Base-by-base conservation (phyloP, 176 grass and related monocot genomes). In the Areca catechu region DNA sequence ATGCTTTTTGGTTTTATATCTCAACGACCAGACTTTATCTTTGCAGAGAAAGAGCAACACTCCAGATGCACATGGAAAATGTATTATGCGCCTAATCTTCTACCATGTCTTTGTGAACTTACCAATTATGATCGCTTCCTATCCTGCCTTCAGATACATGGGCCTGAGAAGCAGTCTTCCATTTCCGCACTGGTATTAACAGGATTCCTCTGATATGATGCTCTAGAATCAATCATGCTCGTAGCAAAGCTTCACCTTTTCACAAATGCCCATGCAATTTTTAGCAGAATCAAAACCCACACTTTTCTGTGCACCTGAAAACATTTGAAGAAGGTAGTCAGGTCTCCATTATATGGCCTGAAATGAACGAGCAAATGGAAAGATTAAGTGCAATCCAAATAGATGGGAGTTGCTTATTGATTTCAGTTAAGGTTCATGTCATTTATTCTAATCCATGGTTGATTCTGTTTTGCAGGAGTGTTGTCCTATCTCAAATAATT, bases 151-250 rank as follows among this genome's bases (percentile, higher is more conserved):
- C 63, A 53, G 63, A 54, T 54, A 30, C 23, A 67, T 67, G 50
- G 63, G 63, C 53, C 63, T 67, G 17, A 53, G 24, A 34, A 54
- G 63, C 51, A 67, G 63, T 37, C 63, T 67, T 67, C 63, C 63
- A 20, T 67, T 67, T n/a, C 63, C 63, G 19, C 50, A 29, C 24
- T 67, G 63, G 63, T 67, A 67, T 15, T 34, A 53, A 3, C 24
- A 29, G 7, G 3, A 34, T 54, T 4, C 50, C 5, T 5, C 15
- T 43, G 10, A 16, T 30, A 67, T 3, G 22, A 48, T 16, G 6
- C 15, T 50, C 49, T 50, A 20, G 4, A 50, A 27, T 60, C 58
- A 19, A 7, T 18, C 18, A 24, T 58, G 7, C 16, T 27, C 2
- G 2, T 17, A 58, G 10, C 2, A 9, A 43, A 43, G 34, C 7